Evolutionary conservation across 192 early-diverging fungal genomes (phyloP).

Genomic region (Umbelopsis ramanniana): DNA sequence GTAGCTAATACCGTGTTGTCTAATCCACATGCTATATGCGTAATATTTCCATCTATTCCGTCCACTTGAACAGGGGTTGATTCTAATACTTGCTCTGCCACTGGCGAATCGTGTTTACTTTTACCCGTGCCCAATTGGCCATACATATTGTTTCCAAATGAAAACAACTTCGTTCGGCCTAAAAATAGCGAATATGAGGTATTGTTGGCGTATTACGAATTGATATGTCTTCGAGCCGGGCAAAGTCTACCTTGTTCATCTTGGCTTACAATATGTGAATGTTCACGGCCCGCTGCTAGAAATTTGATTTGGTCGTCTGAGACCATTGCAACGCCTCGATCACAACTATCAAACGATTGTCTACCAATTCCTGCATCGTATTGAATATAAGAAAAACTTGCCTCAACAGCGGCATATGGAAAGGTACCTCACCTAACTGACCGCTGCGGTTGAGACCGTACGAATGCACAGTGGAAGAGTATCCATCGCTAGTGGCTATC

Average conservation of each 20-base stretch:
- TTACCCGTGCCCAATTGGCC: constrained; percentile 66
- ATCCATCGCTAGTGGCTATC: constrained; percentile 11
- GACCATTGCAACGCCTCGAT: background rate
- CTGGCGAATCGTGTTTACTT: constrained; percentile 37
- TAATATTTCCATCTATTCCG: constrained; percentile 40
- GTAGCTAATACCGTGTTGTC: constrained; percentile 70
- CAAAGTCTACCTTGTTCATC: background rate
- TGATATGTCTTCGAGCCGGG: background rate
- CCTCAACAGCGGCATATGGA: background rate
- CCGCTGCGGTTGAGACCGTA: constrained; percentile 40
- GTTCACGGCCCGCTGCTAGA: constrained; percentile 71
- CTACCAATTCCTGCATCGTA: background rate
- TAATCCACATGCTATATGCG: constrained; percentile 65
- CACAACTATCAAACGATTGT: background rate
- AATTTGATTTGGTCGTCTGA: constrained; percentile 14
- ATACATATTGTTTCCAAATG: constrained; percentile 70
- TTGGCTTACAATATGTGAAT: constrained; percentile 61
- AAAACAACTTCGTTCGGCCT: constrained; percentile 38
- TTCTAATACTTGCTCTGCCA: constrained; percentile 29
- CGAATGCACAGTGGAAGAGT: constrained; percentile 21
- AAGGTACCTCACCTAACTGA: constrained; percentile 26
- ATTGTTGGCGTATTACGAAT: background rate
- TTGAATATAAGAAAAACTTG: background rate
- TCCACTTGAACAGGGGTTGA: constrained; percentile 30
- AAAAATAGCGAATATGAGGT: background rate